Evolutionary conservation across 768 basidiomycete genomes (phyloP), one percentile per base, ranked within the genome.

Genomic region (Suillus cothurnatus): DNA sequence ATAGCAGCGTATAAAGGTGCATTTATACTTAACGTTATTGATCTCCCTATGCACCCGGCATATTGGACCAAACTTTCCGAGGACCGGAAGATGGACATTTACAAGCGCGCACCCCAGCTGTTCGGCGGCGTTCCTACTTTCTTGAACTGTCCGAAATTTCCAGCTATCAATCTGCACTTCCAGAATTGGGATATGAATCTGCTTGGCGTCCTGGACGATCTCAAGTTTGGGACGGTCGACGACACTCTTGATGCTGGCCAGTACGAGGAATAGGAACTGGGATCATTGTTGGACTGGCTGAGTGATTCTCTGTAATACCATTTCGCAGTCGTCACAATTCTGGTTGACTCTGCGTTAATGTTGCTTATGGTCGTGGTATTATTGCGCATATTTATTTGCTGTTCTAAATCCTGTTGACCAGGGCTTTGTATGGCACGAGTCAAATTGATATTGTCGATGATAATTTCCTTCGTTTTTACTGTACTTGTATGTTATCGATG

Each of bases 1-100:
- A 11, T 0, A 66, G 69, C 53, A 2, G 49, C 71, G 55, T 75
- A 76, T 52, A 6, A 75, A n/a, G 75, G 73, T 61, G 69, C 71
- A n/a, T 75, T 60, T 56, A 50, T 76, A 5, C 43, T 76, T 1
- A 59, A 66, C 23, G 9, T 36, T 8, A 17, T 64, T 21, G 34
- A 45, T 21, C 0, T 21, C 0, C 58, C 41, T 2, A 58, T 73
- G 31, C 1, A 4, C 12, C 47, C 1, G 34, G 0, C 15, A 9
- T 0, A 9, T 7, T 76, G 72, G 72, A 6, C 6, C 23, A 17
- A 49, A 11, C 7, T 73, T 61, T 23, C 62, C 5, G 61, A 72
- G 21, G 17, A 60, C 6, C 43, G 50, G 34, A 66, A 57, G 32
- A 64, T 19, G 19, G 49, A 60, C 43, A 28, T 71, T 34, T 65